Conservation (phyloP, 2,329 filamentous ascomycete genomes). For the Colletotrichum horii region DNA sequence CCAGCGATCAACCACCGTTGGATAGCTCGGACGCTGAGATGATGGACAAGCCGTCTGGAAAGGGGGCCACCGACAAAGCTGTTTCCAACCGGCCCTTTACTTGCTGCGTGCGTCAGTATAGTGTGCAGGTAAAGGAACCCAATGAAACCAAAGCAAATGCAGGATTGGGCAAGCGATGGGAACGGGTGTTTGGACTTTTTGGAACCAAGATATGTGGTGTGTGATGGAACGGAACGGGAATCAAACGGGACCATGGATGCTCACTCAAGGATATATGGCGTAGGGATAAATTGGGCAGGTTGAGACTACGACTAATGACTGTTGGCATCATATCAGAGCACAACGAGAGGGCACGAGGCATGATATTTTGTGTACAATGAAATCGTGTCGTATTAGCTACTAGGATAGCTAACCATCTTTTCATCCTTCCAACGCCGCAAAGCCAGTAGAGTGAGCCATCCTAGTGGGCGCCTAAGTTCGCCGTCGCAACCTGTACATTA, state of each 20-base stretch:
- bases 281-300: not conserved
- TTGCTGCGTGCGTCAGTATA: conserved; percentile 77
- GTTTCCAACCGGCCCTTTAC: conserved; percentile 65
- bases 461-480: not conserved
- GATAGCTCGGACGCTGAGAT: conserved; percentile 42
- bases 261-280: not conserved
- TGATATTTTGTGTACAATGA: not conserved
- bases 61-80: not conserved
- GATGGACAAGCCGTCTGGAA: not conserved
- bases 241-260: not conserved
- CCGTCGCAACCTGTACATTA: not conserved
- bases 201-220: conserved; percentile 59
- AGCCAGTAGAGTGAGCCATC: not conserved
- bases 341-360: not conserved
- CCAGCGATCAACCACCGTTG: conserved; percentile 35
- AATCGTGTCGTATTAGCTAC: conserved; percentile 9
- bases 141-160: conserved; percentile 49
- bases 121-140: conserved; percentile 51
- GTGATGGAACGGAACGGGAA: not conserved
- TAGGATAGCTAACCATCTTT: conserved; percentile 8
- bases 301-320: not conserved
- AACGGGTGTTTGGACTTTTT: conserved; percentile 68
- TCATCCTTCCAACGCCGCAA: conserved; percentile 10
- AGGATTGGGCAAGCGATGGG: conserved; percentile 57
- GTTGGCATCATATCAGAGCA: not conserved